Evolutionary conservation across 2,329 filamentous ascomycete species (phyloP), one percentile per base, ranked within the genome.

Genomic region (Bipolaris bicolor): DNA sequence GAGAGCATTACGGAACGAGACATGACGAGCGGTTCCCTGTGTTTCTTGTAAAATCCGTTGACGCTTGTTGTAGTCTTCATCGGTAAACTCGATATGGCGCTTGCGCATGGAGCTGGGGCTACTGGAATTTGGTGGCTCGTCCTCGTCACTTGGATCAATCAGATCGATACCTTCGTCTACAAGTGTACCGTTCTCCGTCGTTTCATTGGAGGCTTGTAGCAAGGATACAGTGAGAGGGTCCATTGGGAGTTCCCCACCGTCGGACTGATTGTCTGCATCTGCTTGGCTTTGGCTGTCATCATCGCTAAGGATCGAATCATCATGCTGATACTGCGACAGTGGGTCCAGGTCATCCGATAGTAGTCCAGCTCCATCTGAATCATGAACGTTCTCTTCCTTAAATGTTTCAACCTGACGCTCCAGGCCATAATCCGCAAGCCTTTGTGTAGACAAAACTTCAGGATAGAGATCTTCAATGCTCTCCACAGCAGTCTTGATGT

Each of bases 381-480:
- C 4, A 34, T 37, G 31, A 37, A 24, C 18, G 16, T 20, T 16
- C 5, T 49, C 41, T 31, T 49, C 43, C 33, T 55, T 41, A 16
- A 24, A 5, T 31, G 9, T 11, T 7, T 36, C 36, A 5, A n/a
- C 15, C 5, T 22, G 18, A 22, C 45, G 37, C 3, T 59, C 40
- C 20, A 49, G 22, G 10, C 33, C 24, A 5, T 68, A 57, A 18
- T 66, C 58, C 18, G 53, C 52, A n/a, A 60, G 40, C 9, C 54
- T 48, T 40, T 69, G 62, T 37, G 37, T 51, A 24, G 46, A 63
- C 20, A 92, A 76, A 46, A 86, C 90, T 18, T 85, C 82, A 0
- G 90, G 89, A 71, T 90, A 97, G 15, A 99, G 81, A 71, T 98
- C 94, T 71, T 93, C 89, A 0, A 98, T 88, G 50, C 94, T 93